These are phyloP conservation scores for Nannochloropsis gaditana DNA, from an alignment of 108 stramenopile species.

Conservation along the genomic window DNA sequence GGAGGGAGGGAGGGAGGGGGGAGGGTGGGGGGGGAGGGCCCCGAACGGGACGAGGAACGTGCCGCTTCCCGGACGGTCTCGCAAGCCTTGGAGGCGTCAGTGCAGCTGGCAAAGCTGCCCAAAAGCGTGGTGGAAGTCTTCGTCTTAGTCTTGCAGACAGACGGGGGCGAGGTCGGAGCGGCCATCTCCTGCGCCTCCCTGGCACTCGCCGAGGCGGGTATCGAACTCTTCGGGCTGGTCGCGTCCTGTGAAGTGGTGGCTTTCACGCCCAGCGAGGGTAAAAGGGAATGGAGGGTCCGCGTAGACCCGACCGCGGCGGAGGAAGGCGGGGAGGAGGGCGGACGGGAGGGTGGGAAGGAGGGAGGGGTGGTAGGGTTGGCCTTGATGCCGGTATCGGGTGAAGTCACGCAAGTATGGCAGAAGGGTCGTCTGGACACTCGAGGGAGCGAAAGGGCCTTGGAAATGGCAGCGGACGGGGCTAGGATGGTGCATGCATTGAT, in stretches of 20 bases:
- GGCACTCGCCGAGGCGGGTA: constrained; percentile 48
- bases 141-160: constrained; percentile 48
- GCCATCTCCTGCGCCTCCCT: constrained; percentile 52
- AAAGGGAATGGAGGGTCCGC: background rate
- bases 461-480: constrained; percentile 46
- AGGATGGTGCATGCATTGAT: constrained; percentile 36
- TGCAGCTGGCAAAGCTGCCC: constrained; percentile 26
- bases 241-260: constrained; percentile 37
- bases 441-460: constrained; percentile 34
- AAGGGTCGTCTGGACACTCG: constrained; percentile 37
- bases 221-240: constrained; percentile 53
- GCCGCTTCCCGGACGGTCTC: background rate
- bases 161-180: constrained; percentile 48
- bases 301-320: constrained; percentile 44
- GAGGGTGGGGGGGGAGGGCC: background rate
- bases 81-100: background rate
- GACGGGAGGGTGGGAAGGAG: constrained; percentile 28
- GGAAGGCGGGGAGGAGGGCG: constrained; percentile 26
- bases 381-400: constrained; percentile 41
- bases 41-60: background rate
- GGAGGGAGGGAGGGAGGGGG: background rate
- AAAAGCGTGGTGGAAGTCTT: constrained; percentile 45
- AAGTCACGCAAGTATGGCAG: constrained; percentile 53
- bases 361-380: constrained; percentile 42
- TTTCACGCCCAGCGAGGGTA: background rate